Evolutionary conservation across 1,284 basidiomycete species (phyloP).

Genomic region (Fomes fomentarius): DNA sequence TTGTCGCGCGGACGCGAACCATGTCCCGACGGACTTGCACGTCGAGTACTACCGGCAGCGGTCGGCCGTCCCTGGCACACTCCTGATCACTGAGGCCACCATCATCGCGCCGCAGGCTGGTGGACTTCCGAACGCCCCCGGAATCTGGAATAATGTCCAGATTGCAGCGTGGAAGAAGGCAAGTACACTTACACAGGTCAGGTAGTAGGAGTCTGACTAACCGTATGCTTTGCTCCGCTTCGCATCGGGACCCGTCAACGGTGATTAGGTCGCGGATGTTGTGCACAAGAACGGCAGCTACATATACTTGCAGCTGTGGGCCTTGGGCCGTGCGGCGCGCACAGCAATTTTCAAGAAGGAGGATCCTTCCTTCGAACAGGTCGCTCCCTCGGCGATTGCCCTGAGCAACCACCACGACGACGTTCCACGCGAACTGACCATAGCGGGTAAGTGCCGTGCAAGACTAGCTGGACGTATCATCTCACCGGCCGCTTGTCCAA

Average conservation of each 20-base stretch:
- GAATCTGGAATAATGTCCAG: conserved; percentile 49
- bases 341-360: background rate
- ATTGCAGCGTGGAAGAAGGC: conserved; percentile 51
- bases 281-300: conserved; percentile 31
- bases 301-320: conserved; percentile 49
- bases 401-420: background rate
- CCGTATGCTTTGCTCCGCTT: too few relatives aligned
- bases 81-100: conserved; percentile 54
- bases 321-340: conserved; percentile 35
- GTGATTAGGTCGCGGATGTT: conserved; percentile 24
- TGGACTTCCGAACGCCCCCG: conserved; percentile 42
- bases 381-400: background rate
- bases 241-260: too few relatives aligned
- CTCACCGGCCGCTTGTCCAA: background rate
- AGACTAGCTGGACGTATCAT: background rate
- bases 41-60: conserved; percentile 53
- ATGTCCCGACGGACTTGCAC: conserved; percentile 34
- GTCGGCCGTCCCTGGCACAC: conserved; percentile 43
- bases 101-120: conserved; percentile 43
- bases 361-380: background rate
- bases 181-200: conserved; percentile 1
- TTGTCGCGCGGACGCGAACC: conserved; percentile 33
- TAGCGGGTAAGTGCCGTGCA: background rate
- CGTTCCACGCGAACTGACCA: background rate
- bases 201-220: too few relatives aligned